phyloP scores from a whole-genome alignment of 352 stramenopile genomes.

The Globisporangium nodosum region DNA sequence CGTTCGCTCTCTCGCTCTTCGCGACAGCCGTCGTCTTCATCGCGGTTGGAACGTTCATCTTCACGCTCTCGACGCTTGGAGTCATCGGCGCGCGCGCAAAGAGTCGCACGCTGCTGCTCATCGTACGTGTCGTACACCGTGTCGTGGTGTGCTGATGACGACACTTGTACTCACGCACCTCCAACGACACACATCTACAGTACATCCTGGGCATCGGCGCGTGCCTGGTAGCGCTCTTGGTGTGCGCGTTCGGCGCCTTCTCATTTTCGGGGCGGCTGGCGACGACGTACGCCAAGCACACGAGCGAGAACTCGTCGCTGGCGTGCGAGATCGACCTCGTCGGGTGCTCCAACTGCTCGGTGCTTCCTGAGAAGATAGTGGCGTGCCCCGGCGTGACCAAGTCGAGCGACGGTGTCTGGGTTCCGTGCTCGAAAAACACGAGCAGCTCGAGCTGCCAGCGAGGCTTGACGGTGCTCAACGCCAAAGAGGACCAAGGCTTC shows the following conservation, averaged over 20 bases:
- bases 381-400: slow-evolving; percentile 39
- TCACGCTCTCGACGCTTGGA: slow-evolving; percentile 59
- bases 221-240: slow-evolving; percentile 55
- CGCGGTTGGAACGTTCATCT: slow-evolving; percentile 55
- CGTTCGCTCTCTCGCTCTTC: not conserved
- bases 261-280: slow-evolving; percentile 56
- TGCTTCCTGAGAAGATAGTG: slow-evolving; percentile 17
- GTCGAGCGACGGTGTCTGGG: slow-evolving; percentile 29
- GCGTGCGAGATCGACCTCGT: slow-evolving; percentile 63
- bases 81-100: slow-evolving; percentile 67
- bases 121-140: slow-evolving; percentile 35
- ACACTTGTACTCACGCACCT: not conserved
- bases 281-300: slow-evolving; percentile 40
- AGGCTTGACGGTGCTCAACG: slow-evolving; percentile 55
- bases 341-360: slow-evolving; percentile 77
- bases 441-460: slow-evolving; percentile 24
- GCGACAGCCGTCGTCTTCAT: slow-evolving; percentile 60
- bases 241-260: slow-evolving; percentile 62
- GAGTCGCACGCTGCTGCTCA: slow-evolving; percentile 66
- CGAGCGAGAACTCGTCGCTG: slow-evolving; percentile 28
- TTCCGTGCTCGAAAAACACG: slow-evolving; percentile 27
- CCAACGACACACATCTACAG: slow-evolving; percentile 20
- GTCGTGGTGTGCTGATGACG: not conserved
- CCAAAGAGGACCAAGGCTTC: slow-evolving; percentile 45
- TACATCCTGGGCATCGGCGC: slow-evolving; percentile 65